A percentile compares a stretch with the other conserved stretches of the same genome.
These are phyloP conservation scores for Schwanniomyces sp. DNA, from an alignment of 805 yeast genomes.

Conservation along the genomic window DNA sequence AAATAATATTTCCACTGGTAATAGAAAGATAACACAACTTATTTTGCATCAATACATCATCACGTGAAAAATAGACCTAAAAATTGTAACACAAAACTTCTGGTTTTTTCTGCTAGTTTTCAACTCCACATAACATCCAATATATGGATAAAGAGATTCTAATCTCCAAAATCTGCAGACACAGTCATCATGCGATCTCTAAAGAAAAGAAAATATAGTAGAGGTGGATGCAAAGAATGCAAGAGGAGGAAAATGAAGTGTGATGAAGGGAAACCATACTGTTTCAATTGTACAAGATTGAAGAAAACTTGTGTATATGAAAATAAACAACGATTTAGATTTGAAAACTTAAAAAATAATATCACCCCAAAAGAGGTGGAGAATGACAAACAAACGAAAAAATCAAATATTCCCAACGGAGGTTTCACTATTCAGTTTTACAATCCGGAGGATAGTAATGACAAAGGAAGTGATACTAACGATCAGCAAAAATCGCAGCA, in stretches of 20 bases:
- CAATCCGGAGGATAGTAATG: not conserved
- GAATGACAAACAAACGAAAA: too few relatives aligned
- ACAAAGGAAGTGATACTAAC: not conserved
- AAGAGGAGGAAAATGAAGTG: slow-evolving; percentile 45
- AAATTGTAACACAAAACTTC: too few relatives aligned
- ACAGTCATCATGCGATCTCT: slow-evolving; percentile 7
- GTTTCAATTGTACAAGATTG: slow-evolving; percentile 36
- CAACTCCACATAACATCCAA: too few relatives aligned
- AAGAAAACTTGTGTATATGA: slow-evolving; percentile 31
- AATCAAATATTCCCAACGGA: not conserved
- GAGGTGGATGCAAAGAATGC: slow-evolving; percentile 45
- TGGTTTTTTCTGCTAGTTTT: too few relatives aligned
- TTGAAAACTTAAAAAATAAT: slow-evolving; percentile 5
- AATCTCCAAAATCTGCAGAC: not conserved
- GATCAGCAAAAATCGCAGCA: not conserved
- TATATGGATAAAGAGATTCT: not conserved
- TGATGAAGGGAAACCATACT: slow-evolving; percentile 38
- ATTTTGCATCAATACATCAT: too few relatives aligned
- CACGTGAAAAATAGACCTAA: too few relatives aligned
- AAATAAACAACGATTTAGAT: slow-evolving; percentile 11
- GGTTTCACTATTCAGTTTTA: slow-evolving; percentile 1
- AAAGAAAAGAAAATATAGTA: slow-evolving; percentile 38
- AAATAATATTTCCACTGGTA: too few relatives aligned
- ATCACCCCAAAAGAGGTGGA: not conserved
- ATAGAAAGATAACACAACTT: too few relatives aligned